phyloP scores from a whole-genome alignment of 2,329 filamentous ascomycete species.

The Nothophaeocryptopus gaeumannii region DNA sequence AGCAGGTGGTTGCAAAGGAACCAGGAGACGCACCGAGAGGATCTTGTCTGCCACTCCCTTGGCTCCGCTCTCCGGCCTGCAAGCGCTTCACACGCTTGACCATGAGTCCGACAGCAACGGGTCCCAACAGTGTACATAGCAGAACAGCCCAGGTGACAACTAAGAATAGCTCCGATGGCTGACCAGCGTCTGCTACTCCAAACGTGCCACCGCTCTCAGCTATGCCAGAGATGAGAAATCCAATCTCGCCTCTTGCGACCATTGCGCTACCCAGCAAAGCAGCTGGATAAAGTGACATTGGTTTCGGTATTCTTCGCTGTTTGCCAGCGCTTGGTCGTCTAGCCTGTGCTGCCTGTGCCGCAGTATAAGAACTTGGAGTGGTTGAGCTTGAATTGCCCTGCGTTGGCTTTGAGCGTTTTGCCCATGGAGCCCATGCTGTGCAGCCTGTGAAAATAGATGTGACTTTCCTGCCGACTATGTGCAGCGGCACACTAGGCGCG shows the following conservation, averaged over 20 bases:
- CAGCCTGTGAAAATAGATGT: too few relatives aligned
- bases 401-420: too few relatives aligned
- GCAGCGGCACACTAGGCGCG: constrained; percentile 5
- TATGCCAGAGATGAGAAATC: constrained; percentile 70
- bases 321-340: constrained; percentile 5
- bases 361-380: too few relatives aligned
- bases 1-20: too few relatives aligned
- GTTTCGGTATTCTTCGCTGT: constrained; percentile 39
- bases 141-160: constrained; percentile 56
- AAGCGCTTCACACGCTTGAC: constrained; percentile 47
- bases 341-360: background rate
- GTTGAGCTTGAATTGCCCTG: too few relatives aligned
- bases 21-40: constrained; percentile 8
- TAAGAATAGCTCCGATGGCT: constrained; percentile 49
- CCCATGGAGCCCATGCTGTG: too few relatives aligned
- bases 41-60: constrained; percentile 14
- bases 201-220: constrained; percentile 58
- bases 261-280: constrained; percentile 66
- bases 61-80: constrained; percentile 24
- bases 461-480: background rate
- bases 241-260: constrained; percentile 76
- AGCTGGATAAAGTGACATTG: constrained; percentile 64
- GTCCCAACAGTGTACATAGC: constrained; percentile 56
- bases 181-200: constrained; percentile 19
- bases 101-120: constrained; percentile 51